Conservation (phyloP, 441 rosid genomes). For the Syzygium malaccense region DNA sequence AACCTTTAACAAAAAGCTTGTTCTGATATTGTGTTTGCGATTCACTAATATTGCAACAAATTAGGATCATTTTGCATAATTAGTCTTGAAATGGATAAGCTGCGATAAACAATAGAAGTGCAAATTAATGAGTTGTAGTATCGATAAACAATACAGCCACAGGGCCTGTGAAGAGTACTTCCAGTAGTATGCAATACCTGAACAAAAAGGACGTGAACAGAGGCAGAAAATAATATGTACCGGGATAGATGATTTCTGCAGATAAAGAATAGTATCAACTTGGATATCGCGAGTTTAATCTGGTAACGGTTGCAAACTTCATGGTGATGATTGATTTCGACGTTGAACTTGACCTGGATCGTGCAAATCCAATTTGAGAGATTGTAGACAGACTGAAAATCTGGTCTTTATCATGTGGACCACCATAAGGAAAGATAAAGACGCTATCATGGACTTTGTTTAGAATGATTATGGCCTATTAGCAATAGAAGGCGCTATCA, state of each 20-base stretch:
- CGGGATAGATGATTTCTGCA: not conserved
- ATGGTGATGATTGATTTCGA: not conserved
- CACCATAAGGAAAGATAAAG: not conserved
- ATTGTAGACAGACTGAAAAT: not conserved
- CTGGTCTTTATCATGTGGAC: not conserved
- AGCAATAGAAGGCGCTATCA: not conserved
- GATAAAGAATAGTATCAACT: not conserved
- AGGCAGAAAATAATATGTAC: not conserved
- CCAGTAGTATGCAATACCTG: not conserved
- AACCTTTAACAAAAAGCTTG: not conserved
- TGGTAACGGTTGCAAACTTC: not conserved
- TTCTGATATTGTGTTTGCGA: not conserved
- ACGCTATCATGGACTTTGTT: not conserved
- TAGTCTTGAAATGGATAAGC: not conserved
- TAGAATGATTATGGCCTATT: not conserved
- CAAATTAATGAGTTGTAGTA: not conserved
- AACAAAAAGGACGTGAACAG: accelerated
- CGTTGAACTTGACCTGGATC: not conserved
- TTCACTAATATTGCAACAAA: not conserved
- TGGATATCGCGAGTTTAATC: not conserved
- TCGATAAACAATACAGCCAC: not conserved
- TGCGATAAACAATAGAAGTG: not conserved
- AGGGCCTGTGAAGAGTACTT: not conserved
- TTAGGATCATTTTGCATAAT: not conserved
- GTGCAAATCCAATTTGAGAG: not conserved